Conservation (phyloP, 2,329 filamentous ascomycete species). For the Fusarium sp. region DNA sequence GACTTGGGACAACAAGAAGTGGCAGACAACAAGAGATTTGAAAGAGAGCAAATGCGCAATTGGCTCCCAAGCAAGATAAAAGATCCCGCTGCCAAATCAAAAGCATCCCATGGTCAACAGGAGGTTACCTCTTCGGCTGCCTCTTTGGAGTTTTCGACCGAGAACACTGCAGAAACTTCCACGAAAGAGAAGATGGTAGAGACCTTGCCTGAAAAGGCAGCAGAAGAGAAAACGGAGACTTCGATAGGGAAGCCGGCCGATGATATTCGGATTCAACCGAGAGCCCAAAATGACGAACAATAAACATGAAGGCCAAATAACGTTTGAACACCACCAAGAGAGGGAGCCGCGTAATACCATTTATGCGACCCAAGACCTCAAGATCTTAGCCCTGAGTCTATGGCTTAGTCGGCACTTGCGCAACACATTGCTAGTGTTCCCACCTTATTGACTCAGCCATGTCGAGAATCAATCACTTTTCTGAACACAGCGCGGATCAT, state of each 20-base stretch:
- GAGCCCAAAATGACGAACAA: not conserved
- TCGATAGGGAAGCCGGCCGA: not conserved
- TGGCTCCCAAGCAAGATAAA: conserved; percentile 35
- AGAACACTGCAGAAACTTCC: not conserved
- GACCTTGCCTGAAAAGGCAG: too few species aligned
- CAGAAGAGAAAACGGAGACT: not conserved
- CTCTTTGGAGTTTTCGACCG: not conserved
- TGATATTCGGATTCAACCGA: not conserved
- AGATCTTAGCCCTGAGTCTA: conserved; percentile 6
- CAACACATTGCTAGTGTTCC: conserved; percentile 31
- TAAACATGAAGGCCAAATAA: not conserved
- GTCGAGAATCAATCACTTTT: conserved; percentile 10
- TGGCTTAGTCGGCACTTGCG: conserved; percentile 38
- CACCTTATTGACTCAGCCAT: conserved; percentile 35
- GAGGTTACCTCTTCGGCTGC: not conserved
- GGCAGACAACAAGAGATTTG: conserved; percentile 9
- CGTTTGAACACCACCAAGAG: not conserved
- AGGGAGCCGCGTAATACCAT: conserved; percentile 15
- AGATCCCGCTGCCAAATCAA: not conserved
- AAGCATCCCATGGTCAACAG: not conserved
- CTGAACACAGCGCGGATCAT: conserved; percentile 24
- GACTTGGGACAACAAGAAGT: conserved; percentile 39
- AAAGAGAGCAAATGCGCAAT: conserved; percentile 25
- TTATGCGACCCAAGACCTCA: conserved; percentile 11
- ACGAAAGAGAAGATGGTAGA: not conserved